Conservation (phyloP, 495 filamentous ascomycete genomes). For the Lasiosphaeria hispida region DNA sequence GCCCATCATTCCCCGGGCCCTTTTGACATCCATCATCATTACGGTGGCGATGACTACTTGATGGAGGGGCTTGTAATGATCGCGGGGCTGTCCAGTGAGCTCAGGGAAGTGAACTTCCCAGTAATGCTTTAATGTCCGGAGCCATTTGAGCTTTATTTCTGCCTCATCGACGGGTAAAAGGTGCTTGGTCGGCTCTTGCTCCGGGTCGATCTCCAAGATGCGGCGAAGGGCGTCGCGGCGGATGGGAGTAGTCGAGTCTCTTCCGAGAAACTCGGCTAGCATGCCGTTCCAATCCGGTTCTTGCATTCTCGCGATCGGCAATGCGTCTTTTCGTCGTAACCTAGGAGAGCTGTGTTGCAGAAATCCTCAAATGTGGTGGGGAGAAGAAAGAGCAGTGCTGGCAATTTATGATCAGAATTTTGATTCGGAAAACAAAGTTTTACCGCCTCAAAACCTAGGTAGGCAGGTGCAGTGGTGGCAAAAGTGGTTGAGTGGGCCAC, state of each 20-base stretch:
- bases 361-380: too few species aligned
- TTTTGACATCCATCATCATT: not conserved
- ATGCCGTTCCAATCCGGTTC: conserved; percentile 7
- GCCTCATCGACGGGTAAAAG: conserved; percentile 4
- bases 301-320: conserved; percentile 5
- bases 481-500: too few species aligned
- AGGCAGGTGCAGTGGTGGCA: too few species aligned
- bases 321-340: conserved; percentile 2
- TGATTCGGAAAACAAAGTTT: conserved; percentile 7
- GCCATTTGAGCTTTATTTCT: not conserved
- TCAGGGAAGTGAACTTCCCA: not conserved
- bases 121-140: not conserved
- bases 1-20: not conserved
- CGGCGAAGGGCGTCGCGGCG: conserved; percentile 7
- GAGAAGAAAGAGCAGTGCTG: too few species aligned
- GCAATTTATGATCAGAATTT: conserved; percentile 1
- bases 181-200: conserved; percentile 6
- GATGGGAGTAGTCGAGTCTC: conserved; percentile 9
- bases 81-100: conserved; percentile 1
- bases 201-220: conserved; percentile 5
- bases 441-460: conserved; percentile 5
- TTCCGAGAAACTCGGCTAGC: conserved; percentile 7
- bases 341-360: not conserved
- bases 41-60: not conserved
- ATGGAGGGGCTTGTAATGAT: conserved; percentile 6